Percentiles rank a stretch among this genome's conserved stretches.
Conservation (phyloP, 352 stramenopile genomes). For the Pythium grandisporangium region DNA sequence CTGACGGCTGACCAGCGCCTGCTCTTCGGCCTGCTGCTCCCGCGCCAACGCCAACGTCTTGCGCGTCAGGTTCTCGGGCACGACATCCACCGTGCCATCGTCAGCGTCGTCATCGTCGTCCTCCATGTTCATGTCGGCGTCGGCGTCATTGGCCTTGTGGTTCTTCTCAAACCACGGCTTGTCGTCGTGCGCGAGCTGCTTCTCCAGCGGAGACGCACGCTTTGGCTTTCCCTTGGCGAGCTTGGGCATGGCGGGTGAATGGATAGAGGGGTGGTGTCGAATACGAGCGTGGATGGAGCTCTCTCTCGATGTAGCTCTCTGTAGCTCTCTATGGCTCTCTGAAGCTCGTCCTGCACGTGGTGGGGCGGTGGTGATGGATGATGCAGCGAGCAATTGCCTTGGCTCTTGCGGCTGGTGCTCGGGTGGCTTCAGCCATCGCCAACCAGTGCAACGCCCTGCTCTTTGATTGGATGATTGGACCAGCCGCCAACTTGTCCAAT, state of each 20-base stretch:
- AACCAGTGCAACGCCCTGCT: too few relatives aligned
- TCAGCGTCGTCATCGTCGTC: slow-evolving; percentile 60
- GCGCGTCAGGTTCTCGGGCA: slow-evolving; percentile 74
- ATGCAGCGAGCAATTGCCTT: too few relatives aligned
- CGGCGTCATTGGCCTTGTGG: slow-evolving; percentile 14
- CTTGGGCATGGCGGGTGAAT: slow-evolving; percentile 55
- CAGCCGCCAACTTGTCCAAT: too few relatives aligned
- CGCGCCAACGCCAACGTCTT: slow-evolving; percentile 71
- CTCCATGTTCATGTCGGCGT: slow-evolving; percentile 20
- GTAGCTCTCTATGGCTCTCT: too few relatives aligned
- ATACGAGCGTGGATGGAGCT: too few relatives aligned
- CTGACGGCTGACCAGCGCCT: slow-evolving; percentile 33
- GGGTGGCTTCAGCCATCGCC: too few relatives aligned
- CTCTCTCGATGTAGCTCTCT: too few relatives aligned
- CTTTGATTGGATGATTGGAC: too few relatives aligned
- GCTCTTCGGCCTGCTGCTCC: slow-evolving; percentile 75
- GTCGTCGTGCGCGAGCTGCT: slow-evolving; percentile 79
- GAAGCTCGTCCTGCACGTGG: too few relatives aligned
- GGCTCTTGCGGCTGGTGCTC: too few relatives aligned
- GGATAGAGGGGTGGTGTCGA: too few relatives aligned
- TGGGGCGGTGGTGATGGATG: too few relatives aligned
- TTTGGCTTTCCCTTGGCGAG: slow-evolving; percentile 68
- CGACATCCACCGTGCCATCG: slow-evolving; percentile 45
- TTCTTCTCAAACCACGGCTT: slow-evolving; percentile 82
- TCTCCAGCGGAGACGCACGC: slow-evolving; percentile 77